Base-by-base conservation (phyloP, 768 basidiomycete genomes). In the Amanita rubescens region DNA sequence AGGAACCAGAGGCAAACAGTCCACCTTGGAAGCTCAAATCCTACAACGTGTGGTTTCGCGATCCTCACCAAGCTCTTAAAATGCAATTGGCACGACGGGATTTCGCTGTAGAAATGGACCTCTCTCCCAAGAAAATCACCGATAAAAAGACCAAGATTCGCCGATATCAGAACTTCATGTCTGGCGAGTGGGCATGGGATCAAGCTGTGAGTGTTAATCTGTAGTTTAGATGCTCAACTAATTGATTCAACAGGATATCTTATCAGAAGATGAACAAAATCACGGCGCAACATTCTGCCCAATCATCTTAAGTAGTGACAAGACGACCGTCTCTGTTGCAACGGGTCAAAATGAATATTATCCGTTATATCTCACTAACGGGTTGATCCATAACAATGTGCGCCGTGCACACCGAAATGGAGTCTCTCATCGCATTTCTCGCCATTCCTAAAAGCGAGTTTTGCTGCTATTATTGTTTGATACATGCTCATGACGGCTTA, bases 391-490 rank as follows among this genome's bases (percentile, higher is more conserved):
- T 25, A 57, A 59, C 37, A 50, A 22, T 27, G 55, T 57, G 22
- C 49, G 52, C 2, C 49, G 49, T 14, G 58, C 58, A n/a, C 61
- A 62, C 38, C 53, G 58, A n/a, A 58, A 62, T 52, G 59, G 55
- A 10, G 11, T 49, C 51, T 0, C 14, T 60, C 2, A 54, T 58
- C 22, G 59, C 43, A 7, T 60, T 62, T 27, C 47, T 62, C 1
- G 57, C 61, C 6, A 60, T 62, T 39, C 61, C 61, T 7, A 61
- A 62, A 44, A 57, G 61, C 59, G 10, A 41, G 47, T 35, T 19
- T 17, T 20, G 19, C 5, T 34, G 19, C 30, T 32, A 3, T 20
- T 27, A 22, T 9, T 24, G n/a, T 20, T 45, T 25, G n/a, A 5
- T 14, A 17, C 8, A 25, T 32, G 27, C 5, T 9, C 14, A 46